Conservation (phyloP, 108 stramenopile genomes). For the Phaeodactylum tricornutum region DNA sequence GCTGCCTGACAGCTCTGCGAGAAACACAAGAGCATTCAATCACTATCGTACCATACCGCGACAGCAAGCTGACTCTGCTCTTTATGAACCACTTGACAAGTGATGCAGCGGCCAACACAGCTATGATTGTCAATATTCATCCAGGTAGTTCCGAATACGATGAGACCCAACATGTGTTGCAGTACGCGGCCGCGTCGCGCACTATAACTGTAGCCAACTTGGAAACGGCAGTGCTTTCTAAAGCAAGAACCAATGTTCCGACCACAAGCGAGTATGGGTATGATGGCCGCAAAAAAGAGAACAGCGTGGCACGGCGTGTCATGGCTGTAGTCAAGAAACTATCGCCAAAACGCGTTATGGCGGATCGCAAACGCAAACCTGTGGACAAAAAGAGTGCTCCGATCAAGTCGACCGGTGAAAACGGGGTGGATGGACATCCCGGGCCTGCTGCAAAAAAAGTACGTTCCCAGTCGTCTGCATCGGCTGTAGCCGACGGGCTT, state of each 20-base stretch:
- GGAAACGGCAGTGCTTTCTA: conserved; percentile 1
- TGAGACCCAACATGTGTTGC: conserved; percentile 88
- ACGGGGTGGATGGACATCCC: too few relatives aligned
- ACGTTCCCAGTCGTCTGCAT: too few relatives aligned
- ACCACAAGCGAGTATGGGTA: conserved; percentile 10
- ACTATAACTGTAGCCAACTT: neutral
- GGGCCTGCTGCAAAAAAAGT: too few relatives aligned
- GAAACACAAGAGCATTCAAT: conserved; percentile 15
- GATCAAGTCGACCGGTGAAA: too few relatives aligned
- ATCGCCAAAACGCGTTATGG: conserved; percentile 12
- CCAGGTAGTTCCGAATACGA: conserved; percentile 81
- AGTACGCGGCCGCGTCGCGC: conserved; percentile 36
- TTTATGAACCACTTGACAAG: conserved; percentile 90
- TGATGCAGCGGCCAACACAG: conserved; percentile 49
- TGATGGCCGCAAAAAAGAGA: conserved; percentile 4
- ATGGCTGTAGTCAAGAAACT: conserved; percentile 7
- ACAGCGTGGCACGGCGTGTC: neutral
- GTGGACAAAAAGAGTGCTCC: too few relatives aligned
- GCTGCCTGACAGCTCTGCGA: conserved; percentile 85
- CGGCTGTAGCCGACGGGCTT: too few relatives aligned
- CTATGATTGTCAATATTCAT: conserved; percentile 92
- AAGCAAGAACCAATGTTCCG: conserved; percentile 2
- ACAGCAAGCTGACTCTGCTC: conserved; percentile 93
- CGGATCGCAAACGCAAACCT: conserved; percentile 20
- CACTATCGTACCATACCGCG: conserved; percentile 87